Evolutionary conservation across 2,329 filamentous ascomycete species (phyloP), one percentile per base, ranked within the genome.

Genomic region (Phyllosticta citrichinensis): DNA sequence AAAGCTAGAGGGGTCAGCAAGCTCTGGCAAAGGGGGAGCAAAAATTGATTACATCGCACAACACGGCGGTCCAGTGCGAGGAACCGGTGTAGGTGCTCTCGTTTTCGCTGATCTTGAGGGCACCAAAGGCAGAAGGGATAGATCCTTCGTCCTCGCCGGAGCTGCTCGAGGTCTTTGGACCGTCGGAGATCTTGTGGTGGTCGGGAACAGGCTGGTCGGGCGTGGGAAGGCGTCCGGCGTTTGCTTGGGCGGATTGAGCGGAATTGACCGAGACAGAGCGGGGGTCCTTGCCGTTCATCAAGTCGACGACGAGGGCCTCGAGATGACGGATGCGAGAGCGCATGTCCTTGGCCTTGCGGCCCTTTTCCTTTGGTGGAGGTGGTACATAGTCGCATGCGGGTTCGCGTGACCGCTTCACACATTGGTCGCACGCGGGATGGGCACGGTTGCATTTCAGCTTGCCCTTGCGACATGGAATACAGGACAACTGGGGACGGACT

Each of bases 401-500:
- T 3, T 68, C 68, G 64, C 71, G 72, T 6, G 72, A 72, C 8
- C 71, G 62, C 30, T 71, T 69, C 47, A 74, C 63, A 19, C 72
- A 71, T 54, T 71, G 68, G 55, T 73, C 71, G n/a, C 71, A 71
- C 62, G 70, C 73, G 55, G 72, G 72, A 55, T 72, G 68, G 55
- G 71, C 69, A 17, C 72, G 68, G 60, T 74, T 71, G 62, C 72
- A 74, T 66, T 72, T 73, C 58, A 74, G 65, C 59, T 70, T 70
- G 14, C 68, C 68, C 55, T 68, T 65, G 30, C 68, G 65, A 55
- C 68, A 70, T 10, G 67, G 67, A 20, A 63, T 66, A 56, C 68
- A 70, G 52, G 64, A 66, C 24, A 70, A 64, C 57, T 70, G 68
- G 12, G 67, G 66, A 22, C 60, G 60, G 50, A 61, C 60, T 24